Conservation (phyloP, 1,139 yeast species). For the Candida smagusa region DNA sequence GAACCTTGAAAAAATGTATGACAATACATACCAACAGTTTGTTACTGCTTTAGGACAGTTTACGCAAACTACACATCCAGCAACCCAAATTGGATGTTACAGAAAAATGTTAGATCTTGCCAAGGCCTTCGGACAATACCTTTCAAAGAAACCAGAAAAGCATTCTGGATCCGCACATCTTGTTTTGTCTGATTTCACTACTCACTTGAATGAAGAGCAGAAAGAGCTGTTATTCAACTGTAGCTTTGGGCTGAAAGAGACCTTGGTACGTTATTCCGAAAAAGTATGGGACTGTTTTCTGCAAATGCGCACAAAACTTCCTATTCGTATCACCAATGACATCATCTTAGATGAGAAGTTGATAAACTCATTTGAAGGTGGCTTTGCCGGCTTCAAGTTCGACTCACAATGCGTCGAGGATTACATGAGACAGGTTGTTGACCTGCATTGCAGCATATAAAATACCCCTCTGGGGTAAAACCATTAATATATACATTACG, state of each 20-base stretch:
- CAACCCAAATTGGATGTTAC: constrained; percentile 1
- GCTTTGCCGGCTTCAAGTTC: constrained; percentile 23
- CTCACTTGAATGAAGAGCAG: neutral
- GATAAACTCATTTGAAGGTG: constrained; percentile 14
- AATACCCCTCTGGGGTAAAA: neutral
- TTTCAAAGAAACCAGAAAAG: neutral
- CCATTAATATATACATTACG: neutral
- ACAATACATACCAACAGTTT: constrained; percentile 8
- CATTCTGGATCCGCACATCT: neutral
- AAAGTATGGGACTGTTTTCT: constrained; percentile 28
- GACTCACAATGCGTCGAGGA: constrained; percentile 20
- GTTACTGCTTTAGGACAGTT: constrained; percentile 9
- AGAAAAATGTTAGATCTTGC: constrained; percentile 2
- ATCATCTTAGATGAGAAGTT: constrained; percentile 20
- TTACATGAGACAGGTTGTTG: constrained; percentile 25
- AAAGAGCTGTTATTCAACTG: constrained; percentile 14
- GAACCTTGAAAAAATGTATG: constrained; percentile 10
- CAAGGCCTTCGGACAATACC: constrained; percentile 1
- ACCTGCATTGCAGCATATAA: neutral
- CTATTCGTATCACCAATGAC: constrained; percentile 17
- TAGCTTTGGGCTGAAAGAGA: constrained; percentile 31
- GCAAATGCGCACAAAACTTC: constrained; percentile 14
- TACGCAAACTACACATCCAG: constrained; percentile 1
- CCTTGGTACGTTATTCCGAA: constrained; percentile 23
- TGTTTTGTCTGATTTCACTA: constrained; percentile 1